Conservation (phyloP, 768 basidiomycete species). For the Filobasidium wieringae region DNA sequence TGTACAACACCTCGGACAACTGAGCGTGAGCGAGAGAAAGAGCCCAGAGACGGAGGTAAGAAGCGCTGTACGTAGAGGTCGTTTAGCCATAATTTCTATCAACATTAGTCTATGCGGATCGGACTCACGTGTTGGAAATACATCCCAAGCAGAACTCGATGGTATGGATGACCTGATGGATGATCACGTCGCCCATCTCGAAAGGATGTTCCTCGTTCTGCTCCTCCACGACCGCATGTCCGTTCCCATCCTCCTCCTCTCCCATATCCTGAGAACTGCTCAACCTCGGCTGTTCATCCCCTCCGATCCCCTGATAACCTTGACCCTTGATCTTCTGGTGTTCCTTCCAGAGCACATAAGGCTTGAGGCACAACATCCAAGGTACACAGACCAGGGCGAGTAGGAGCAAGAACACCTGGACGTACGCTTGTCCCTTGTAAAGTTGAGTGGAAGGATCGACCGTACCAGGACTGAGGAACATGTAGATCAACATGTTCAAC, state of each 20-base stretch:
- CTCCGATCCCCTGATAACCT: conserved; percentile 59
- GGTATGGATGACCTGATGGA: conserved; percentile 96
- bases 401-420: conserved; percentile 67
- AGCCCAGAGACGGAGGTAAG: conserved; percentile 69
- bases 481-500: conserved; percentile 68
- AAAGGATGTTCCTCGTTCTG: conserved; percentile 66
- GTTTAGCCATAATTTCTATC: conserved; percentile 55
- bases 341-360: conserved; percentile 83
- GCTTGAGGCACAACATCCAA: conserved; percentile 84
- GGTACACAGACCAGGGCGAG: conserved; percentile 81
- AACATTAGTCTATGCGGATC: background rate
- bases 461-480: conserved; percentile 84
- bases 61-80: conserved; percentile 32
- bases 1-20: conserved; percentile 59
- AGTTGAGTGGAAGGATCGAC: conserved; percentile 59
- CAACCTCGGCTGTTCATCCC: conserved; percentile 19
- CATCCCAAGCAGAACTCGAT: conserved; percentile 99
- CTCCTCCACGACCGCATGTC: conserved; percentile 57
- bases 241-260: conserved; percentile 49
- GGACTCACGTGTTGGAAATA: conserved; percentile 71
- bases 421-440: conserved; percentile 72
- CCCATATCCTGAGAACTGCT: conserved; percentile 38
- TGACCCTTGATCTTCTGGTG: conserved; percentile 67
- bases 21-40: conserved; percentile 96
- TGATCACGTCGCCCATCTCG: conserved; percentile 86